Evolutionary conservation across 495 filamentous ascomycete genomes (phyloP).

Genomic region (Chaetomium cochliodes): DNA sequence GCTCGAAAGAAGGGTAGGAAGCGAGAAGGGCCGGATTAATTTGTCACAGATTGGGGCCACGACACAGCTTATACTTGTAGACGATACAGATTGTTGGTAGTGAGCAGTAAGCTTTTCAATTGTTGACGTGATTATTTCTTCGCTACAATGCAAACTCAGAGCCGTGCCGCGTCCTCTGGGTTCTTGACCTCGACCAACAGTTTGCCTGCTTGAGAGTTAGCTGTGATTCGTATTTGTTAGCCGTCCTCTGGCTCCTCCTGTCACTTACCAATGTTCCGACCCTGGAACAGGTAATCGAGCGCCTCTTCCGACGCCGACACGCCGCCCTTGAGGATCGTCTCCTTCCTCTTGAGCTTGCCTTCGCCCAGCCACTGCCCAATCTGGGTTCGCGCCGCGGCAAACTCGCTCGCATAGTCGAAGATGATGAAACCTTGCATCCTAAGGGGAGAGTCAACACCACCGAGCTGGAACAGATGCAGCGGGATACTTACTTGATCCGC

Average conservation of each 20-base stretch:
- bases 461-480: background rate
- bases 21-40: too few relatives aligned
- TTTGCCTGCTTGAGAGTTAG: constrained; percentile 29
- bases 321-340: constrained; percentile 56
- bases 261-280: constrained; percentile 54
- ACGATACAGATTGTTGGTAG: too few relatives aligned
- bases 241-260: too few relatives aligned
- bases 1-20: too few relatives aligned
- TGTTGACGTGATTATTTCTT: background rate
- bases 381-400: constrained; percentile 43
- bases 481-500: constrained; percentile 31
- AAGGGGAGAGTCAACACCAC: constrained; percentile 7
- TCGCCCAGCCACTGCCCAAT: constrained; percentile 53
- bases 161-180: constrained; percentile 26
- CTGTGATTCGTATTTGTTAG: background rate
- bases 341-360: constrained; percentile 56
- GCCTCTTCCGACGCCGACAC: constrained; percentile 52
- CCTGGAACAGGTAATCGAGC: constrained; percentile 53
- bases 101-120: background rate
- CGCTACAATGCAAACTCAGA: constrained; percentile 2
- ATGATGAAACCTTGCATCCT: constrained; percentile 64
- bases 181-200: constrained; percentile 37
- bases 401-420: constrained; percentile 50
- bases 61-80: too few relatives aligned
- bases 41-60: too few relatives aligned